Base-by-base conservation (phyloP, 352 stramenopile species). In the Saprolegnia diclina region DNA sequence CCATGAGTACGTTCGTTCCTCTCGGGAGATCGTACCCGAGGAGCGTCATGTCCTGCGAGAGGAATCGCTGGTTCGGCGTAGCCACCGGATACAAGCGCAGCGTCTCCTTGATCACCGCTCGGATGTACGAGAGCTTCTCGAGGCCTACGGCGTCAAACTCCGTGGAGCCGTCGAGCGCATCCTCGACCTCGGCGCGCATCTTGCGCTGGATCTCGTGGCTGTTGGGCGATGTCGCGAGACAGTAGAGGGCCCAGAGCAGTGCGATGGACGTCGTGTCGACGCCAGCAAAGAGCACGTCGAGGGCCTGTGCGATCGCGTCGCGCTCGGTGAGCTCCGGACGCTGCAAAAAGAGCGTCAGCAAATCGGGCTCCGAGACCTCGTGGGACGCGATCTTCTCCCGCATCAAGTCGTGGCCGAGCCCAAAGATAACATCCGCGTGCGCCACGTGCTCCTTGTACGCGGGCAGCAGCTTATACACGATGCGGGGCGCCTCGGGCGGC, bases 401-500 rank as follows among this genome's bases (percentile, higher is more conserved):
- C 52, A 59, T 10, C 13, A 59, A 11, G 16, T 59, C 13, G 19
- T 26, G 52, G 1, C 24, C 52, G 3, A 59, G 4, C 3, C 19
- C 3, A 9, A 59, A 59, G 35, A 59, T 59, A 24, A 42, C 4
- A 9, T 59, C 52, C 3, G 9, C 11, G 35, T 59, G 3, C 16
- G 52, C 52, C 35, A 42, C 52, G 35, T 59, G 52, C 35, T 4
- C 52, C 35, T 59, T 59, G n/a, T 59, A 59, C 24, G 52, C 52
- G 13, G 13, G 52, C 3, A 59, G 24, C 1, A 42, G 11, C 35
- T 14, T 14, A 10, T 42, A 59, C 52, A 59, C 24, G 24, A 40
- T 21, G 24, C 11, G 35, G 3, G 52, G 52, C 13, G 35, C 35
- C 3, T 42, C 16, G 19, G 52, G 52, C 24, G 52, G 52, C 4